Conservation (phyloP, 768 basidiomycete species). For the Phaeotremella fagi region DNA sequence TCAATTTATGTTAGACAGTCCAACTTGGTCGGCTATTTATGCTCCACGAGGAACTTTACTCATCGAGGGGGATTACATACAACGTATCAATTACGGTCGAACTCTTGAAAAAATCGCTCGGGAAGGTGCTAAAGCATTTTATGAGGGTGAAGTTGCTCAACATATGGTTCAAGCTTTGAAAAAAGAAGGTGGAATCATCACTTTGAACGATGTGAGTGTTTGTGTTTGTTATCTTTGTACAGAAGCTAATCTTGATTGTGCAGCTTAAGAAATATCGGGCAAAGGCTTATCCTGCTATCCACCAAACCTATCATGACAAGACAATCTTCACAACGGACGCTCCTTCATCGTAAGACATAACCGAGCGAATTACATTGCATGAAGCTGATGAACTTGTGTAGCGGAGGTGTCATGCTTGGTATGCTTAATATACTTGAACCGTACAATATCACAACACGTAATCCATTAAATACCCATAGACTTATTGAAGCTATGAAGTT, state of each 20-base stretch:
- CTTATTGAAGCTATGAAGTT: constrained; percentile 82
- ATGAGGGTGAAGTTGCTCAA: constrained; percentile 64
- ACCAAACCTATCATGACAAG: constrained; percentile 69
- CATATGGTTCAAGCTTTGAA: constrained; percentile 67
- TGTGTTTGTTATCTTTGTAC: too few relatives aligned
- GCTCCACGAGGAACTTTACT: constrained; percentile 69
- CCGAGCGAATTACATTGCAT: too few relatives aligned
- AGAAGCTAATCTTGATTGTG: too few relatives aligned
- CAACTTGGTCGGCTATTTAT: constrained; percentile 79
- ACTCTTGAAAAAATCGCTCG: constrained; percentile 70
- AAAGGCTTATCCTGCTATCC: constrained; percentile 65
- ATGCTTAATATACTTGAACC: constrained; percentile 85
- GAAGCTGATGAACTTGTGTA: constrained; percentile 35
- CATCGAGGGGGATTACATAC: constrained; percentile 68
- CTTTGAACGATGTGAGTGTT: constrained; percentile 59
- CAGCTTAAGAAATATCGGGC: constrained; percentile 62
- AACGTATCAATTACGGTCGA: constrained; percentile 66
- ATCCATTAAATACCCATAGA: constrained; percentile 65
- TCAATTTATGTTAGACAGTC: constrained; percentile 46
- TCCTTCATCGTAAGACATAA: constrained; percentile 58
- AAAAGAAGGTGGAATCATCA: constrained; percentile 72
- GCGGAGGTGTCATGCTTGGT: constrained; percentile 81
- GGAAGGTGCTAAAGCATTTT: constrained; percentile 76
- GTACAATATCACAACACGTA: constrained; percentile 50
- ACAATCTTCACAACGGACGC: constrained; percentile 79